Evolutionary conservation across 2,329 filamentous ascomycete genomes (phyloP), one percentile per base, ranked within the genome.

Genomic region (Coniosporium tulheliwenetii): DNA sequence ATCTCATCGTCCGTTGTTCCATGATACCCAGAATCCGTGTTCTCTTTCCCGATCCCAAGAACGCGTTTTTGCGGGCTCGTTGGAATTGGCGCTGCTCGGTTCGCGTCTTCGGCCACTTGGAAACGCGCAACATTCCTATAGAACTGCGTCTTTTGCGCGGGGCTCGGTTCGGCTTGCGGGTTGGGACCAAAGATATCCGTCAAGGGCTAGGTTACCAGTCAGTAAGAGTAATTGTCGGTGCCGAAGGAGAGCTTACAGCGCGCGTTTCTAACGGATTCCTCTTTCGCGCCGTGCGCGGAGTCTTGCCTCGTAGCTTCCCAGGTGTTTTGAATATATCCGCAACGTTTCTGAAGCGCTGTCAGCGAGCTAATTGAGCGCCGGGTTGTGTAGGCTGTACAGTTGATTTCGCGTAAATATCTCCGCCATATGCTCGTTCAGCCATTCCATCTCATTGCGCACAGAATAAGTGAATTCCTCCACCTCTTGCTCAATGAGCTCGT

Each of bases 351-450:
- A 19, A 19, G 30, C 8, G n/a, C 12, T 10, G 45, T 63, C 42
- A 63, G 55, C 41, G 38, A 13, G 16, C 26, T 26, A n/a, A 2
- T 16, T 31, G 10, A n/a, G 8, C 26, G 30, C 32, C 39, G 14
- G 37, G 39, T 40, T 41, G 40, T 45, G 43, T 45, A 41, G 43
- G 44, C 42, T 81, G 54, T 75, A 95, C 91, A 86, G 75, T 62
- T 87, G 77, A 55, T 86, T 82, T 51, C 81, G 78, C 52, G 79
- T 81, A 58, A 96, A 93, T 54, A 98, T 85, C 47, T 93, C 85
- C 39, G 77, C 77, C 89, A 98, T 95, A 60, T 98, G 91, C 64
- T 96, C 91, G 55, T 98, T 96, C 52, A 98, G 69, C 91, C 91
- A 98, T 58, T 96, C 87, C 54, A 96, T 68, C 60, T 98, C 91